Percentiles rank a stretch among this genome's conserved stretches.
Conservation (phyloP, 2,329 filamentous ascomycete genomes). For the Colletotrichum plurivorum region DNA sequence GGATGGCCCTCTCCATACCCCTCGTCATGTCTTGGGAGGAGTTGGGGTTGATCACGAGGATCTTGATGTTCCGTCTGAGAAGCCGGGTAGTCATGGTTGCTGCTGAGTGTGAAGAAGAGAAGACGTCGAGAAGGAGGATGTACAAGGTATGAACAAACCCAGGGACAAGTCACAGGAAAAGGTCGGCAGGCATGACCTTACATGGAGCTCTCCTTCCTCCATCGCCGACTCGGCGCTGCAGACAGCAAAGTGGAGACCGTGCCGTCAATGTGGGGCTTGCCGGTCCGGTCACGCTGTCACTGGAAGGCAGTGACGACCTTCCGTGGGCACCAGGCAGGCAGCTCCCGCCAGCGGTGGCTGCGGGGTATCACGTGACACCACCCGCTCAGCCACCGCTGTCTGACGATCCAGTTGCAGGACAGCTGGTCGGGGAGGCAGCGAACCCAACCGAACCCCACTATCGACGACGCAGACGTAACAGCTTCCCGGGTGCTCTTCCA, state of each 20-base stretch:
- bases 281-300: slow-evolving; percentile 18
- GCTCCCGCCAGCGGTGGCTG: slow-evolving; percentile 30
- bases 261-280: slow-evolving; percentile 20
- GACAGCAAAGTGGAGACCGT: slow-evolving; percentile 15
- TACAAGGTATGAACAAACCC: background rate
- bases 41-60: slow-evolving; percentile 86
- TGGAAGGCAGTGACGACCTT: background rate
- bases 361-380: slow-evolving; percentile 56
- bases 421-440: slow-evolving; percentile 28
- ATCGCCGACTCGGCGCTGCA: slow-evolving; percentile 11
- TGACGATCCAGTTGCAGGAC: slow-evolving; percentile 36
- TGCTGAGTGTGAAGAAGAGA: background rate
- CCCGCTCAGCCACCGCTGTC: slow-evolving; percentile 36
- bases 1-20: slow-evolving; percentile 68
- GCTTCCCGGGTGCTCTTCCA: slow-evolving; percentile 36
- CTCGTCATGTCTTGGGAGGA: slow-evolving; percentile 81
- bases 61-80: slow-evolving; percentile 55
- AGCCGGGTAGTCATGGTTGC: slow-evolving; percentile 47
- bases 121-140: background rate
- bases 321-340: background rate
- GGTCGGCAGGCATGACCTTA: background rate
- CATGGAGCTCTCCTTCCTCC: slow-evolving; percentile 4
- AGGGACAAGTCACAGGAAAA: no score
- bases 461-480: slow-evolving; percentile 42
- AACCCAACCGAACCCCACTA: slow-evolving; percentile 39